Base-by-base conservation (phyloP, 495 filamentous ascomycete species). In the Lophiotrema nucula region DNA sequence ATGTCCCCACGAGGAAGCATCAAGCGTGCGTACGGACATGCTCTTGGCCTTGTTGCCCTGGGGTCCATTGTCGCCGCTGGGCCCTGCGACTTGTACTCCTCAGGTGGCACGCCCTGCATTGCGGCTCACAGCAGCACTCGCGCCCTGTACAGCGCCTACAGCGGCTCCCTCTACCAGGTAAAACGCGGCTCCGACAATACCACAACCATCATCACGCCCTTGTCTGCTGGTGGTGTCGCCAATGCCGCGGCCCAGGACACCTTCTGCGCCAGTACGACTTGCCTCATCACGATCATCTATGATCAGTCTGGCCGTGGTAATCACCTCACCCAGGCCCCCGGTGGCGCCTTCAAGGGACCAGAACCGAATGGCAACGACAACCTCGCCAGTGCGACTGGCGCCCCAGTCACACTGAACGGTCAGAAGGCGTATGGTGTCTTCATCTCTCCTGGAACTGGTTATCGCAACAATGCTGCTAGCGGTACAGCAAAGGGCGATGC, bases 61-160 rank as follows among this genome's bases (percentile, higher is more conserved):
- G 63, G 54, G 46, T 74, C 75, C 25, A 66, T 80, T 42, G 77
- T 76, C 28, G 57, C 67, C 15, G 79, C 79, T 46, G 78, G 71
- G 15, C 79, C 81, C 23, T 83, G 81, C 53, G 81, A 83, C 50
- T 72, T 83, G 60, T 83, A 83, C 68, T 26, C 73, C 26, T 69
- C 75, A 2, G 78, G 78, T 5, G 68, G 69, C 60, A 80, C 79
- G 2, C 77, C 81, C 51, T 83, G 81, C 54, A 62, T 83, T 51
- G 80, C 81, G 2, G 81, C 81, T 2, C 81, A 83, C 70, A 80
- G 79, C 69, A 82, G 80, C 55, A 83, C 80, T 63, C 79, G 81
- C n/a, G 78, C 79, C 48, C 61, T 84, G 23, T 84, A 82, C 64
- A 75, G 67, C 49, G 64, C 69, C 52, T 84, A 72, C 65, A 69